Conservation (phyloP, 148 eudicot genomes). For the Arbutus unedo region DNA sequence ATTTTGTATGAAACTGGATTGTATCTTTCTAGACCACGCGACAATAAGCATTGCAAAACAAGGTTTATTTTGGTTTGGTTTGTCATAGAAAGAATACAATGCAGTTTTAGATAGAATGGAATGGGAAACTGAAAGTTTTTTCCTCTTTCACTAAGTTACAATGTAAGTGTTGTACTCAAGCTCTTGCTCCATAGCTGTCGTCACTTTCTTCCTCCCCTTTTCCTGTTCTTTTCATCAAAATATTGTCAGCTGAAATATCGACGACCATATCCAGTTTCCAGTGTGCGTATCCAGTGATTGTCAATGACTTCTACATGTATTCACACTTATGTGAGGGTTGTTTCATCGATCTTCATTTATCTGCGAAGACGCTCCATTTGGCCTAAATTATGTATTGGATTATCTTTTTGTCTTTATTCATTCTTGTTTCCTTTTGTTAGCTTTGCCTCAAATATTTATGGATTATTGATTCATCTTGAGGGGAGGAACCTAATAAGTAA, state of each 20-base stretch:
- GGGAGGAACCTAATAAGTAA: too few species aligned
- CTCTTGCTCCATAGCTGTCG: neutral
- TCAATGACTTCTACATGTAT: neutral
- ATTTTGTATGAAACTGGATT: neutral
- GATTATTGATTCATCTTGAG: too few species aligned
- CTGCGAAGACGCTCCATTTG: too few species aligned
- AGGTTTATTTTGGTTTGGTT: neutral
- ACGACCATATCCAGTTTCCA: neutral
- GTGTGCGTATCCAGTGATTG: neutral
- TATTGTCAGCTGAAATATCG: neutral
- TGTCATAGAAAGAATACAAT: neutral
- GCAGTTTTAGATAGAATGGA: neutral
- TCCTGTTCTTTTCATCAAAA: neutral
- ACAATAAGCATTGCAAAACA: neutral
- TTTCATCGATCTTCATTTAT: too few species aligned
- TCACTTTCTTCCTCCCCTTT: neutral
- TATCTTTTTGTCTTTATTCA: too few species aligned
- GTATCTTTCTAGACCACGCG: neutral
- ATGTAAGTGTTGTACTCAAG: neutral
- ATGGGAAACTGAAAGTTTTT: neutral
- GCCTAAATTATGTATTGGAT: too few species aligned
- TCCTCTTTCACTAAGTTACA: neutral
- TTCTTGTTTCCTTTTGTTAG: too few species aligned
- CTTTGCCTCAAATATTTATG: too few species aligned
- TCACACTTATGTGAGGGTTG: neutral